A percentile compares a stretch with the other conserved stretches of the same genome.
phyloP scores from a whole-genome alignment of 169 alveolate genomes.

The Plasmodium coatneyi region DNA sequence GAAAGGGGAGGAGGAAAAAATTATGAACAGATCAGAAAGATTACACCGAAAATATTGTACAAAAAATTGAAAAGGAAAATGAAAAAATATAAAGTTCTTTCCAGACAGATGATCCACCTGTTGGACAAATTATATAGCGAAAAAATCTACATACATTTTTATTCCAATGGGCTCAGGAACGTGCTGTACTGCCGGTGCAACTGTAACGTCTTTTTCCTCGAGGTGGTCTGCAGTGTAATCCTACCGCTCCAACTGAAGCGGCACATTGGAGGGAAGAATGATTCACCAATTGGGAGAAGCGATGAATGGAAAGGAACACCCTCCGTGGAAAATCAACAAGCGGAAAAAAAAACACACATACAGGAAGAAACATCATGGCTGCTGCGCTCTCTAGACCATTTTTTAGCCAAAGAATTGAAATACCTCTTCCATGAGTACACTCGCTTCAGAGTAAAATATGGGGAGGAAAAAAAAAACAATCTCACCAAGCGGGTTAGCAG shows the following conservation, averaged over 20 bases:
- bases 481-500: not conserved
- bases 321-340: not conserved
- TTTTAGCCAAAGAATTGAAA: constrained; percentile 30
- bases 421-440: constrained; percentile 3
- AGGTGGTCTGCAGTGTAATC: constrained; percentile 37
- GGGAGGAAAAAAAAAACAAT: constrained; percentile 10
- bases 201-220: constrained; percentile 22
- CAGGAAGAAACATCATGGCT: not conserved
- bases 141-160: constrained; percentile 38
- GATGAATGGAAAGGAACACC: not conserved
- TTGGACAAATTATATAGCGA: constrained; percentile 34
- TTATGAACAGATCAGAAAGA: not conserved
- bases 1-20: not conserved
- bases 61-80: constrained; percentile 2
- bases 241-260: constrained; percentile 14
- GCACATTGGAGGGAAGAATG: not conserved
- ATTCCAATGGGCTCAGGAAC: constrained; percentile 31
- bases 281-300: not conserved
- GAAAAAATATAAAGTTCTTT: constrained; percentile 17
- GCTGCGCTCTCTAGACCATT: not conserved
- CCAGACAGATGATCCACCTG: constrained; percentile 23
- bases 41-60: not conserved
- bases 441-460: not conserved
- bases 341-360: not conserved
- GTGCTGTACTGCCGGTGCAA: constrained; percentile 42